Base-by-base conservation (phyloP, 805 yeast genomes). In the Saccharomyces kudriavzevii region DNA sequence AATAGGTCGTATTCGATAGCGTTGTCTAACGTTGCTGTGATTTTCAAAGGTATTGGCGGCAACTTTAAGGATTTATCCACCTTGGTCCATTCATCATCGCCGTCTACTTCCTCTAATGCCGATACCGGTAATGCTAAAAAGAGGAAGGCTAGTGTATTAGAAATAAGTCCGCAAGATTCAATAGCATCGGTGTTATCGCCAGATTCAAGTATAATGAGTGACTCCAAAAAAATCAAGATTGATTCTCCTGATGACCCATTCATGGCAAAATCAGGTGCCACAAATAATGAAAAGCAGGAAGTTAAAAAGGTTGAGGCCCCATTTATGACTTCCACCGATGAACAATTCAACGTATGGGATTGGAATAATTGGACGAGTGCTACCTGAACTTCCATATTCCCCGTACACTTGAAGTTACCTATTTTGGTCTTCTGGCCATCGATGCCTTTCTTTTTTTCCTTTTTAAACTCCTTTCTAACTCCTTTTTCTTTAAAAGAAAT, bases 231-330 rank as follows among this genome's bases (percentile, higher is more conserved):
- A 45, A 55, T 68, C 14, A 68, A 68, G 47, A 49, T 68, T 26
- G 70, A 68, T 53, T 67, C 70, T 11, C 72, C 72, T 3, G 72
- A 66, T 48, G 70, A 68, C 52, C 53, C 62, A 57, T 67, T 64
- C 50, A 53, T 59, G 3, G 52, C 56, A n/a, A 59, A 57, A 46
- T 47, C 49, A 40, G 52, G 53, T 20, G 56, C 24, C 51, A 31
- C 26, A 49, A 11, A 10, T 22, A 3, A 45, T 26, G 29, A n/a
- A n/a, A 24, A 45, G 6, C 48, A 45, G 10, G 48, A 45, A 25
- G 27, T 25, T 14, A 22, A 27, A 22, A 45, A 26, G 28, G 20
- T 22, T 10, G 48, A 45, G 11, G 25, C 30, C 6, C 35, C 49
- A n/a, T 47, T 47, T 13, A 14, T 13, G 24, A 47, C 24, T 28